These are phyloP conservation scores for Lipomyces kockii DNA, from an alignment of 805 yeast species.

Conservation along the genomic window DNA sequence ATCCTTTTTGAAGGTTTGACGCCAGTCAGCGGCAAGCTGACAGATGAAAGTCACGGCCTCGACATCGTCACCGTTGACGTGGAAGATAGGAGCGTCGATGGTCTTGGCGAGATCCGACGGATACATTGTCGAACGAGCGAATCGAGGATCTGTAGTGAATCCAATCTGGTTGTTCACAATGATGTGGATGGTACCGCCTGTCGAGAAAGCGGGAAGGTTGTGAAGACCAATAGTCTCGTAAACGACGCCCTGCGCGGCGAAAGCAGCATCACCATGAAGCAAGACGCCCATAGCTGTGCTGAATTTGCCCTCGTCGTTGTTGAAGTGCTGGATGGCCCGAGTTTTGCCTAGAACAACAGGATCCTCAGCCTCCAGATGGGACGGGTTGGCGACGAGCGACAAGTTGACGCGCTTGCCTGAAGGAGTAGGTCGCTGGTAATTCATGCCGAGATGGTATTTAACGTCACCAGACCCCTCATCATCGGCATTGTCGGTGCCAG, in stretches of 20 bases:
- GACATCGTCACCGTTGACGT: conserved; percentile 97
- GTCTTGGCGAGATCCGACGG: conserved; percentile 98
- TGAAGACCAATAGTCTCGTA: conserved; percentile 98
- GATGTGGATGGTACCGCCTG: conserved; percentile 98
- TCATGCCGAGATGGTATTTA: conserved; percentile 98
- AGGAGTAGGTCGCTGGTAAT: conserved; percentile 98
- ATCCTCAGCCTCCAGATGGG: conserved; percentile 98
- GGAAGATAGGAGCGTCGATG: conserved; percentile 98
- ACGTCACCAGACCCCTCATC: conserved; percentile 99
- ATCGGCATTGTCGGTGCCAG: conserved; percentile 77
- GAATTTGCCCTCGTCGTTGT: conserved; percentile 80
- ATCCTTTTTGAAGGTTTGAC: conserved; percentile 94
- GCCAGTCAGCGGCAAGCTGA: conserved; percentile 98
- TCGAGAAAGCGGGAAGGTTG: conserved; percentile 89
- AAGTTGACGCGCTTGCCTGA: conserved; percentile 95
- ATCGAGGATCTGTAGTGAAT: conserved; percentile 98
- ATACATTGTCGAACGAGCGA: conserved; percentile 95
- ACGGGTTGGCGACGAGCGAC: conserved; percentile 97
- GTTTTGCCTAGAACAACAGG: conserved; percentile 98
- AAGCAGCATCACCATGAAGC: conserved; percentile 99
- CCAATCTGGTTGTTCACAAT: conserved; percentile 99
- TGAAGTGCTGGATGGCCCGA: conserved; percentile 91
- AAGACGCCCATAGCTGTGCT: conserved; percentile 89
- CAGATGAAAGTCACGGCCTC: conserved; percentile 91
- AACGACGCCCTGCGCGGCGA: conserved; percentile 98